phyloP scores from a whole-genome alignment of 2,329 filamentous ascomycete species.

The Aspergillus jensenii region DNA sequence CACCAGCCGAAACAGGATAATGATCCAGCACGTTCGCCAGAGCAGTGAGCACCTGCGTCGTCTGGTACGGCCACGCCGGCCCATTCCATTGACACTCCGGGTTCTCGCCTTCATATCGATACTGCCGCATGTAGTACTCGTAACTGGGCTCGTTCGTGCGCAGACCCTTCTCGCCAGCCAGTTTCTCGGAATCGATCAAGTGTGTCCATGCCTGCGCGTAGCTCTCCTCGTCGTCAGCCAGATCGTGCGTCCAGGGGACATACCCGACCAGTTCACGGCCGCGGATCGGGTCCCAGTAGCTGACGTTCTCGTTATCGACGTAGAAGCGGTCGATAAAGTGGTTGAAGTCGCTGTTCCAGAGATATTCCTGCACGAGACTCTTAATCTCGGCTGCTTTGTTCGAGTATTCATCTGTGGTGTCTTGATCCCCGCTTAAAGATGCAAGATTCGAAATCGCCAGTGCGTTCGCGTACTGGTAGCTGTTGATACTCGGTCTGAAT shows the following conservation, averaged over 20 bases:
- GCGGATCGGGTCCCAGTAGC: constrained; percentile 36
- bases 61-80: constrained; percentile 47
- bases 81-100: constrained; percentile 49
- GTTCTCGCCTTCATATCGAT: constrained; percentile 34
- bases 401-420: constrained; percentile 16
- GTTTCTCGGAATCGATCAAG: constrained; percentile 33
- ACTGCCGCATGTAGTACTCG: constrained; percentile 44
- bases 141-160: constrained; percentile 47
- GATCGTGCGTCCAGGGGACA: constrained; percentile 45
- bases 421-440: constrained; percentile 25
- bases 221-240: constrained; percentile 39
- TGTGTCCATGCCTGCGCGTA: constrained; percentile 32
- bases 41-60: constrained; percentile 41
- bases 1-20: constrained; percentile 31
- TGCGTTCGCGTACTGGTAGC: constrained; percentile 47
- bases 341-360: constrained; percentile 46
- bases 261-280: constrained; percentile 46
- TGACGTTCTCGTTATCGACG: constrained; percentile 39
- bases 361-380: constrained; percentile 35
- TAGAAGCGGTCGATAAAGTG: constrained; percentile 48
- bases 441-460: constrained; percentile 43
- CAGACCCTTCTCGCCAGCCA: constrained; percentile 38
- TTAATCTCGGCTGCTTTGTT: too few species aligned
- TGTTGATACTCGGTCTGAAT: constrained; percentile 48
- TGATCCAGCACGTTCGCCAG: constrained; percentile 46